These are phyloP conservation scores for Cercophora newfieldiana DNA, from an alignment of 495 filamentous ascomycete genomes.

Conservation along the genomic window DNA sequence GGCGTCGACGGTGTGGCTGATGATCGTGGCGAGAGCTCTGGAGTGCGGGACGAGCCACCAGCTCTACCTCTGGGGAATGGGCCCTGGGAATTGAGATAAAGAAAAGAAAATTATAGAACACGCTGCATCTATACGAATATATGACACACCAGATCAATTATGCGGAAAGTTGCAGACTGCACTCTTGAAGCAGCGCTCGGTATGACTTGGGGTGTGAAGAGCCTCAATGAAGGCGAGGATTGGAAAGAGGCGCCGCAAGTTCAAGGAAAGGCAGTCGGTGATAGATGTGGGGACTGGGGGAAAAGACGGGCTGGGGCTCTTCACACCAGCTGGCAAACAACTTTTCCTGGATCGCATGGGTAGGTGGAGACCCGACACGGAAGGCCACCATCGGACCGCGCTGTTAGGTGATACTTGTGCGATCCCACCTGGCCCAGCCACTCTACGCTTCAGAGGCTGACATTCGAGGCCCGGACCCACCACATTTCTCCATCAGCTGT, in stretches of 20 bases:
- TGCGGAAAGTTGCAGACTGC: not conserved
- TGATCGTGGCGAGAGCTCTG: constrained; percentile 52
- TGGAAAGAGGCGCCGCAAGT: constrained; percentile 6
- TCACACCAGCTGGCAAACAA: constrained; percentile 3
- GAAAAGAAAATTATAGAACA: not conserved
- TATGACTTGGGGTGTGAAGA: constrained; percentile 7
- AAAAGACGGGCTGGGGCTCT: constrained; percentile 11
- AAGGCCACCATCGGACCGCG: not conserved
- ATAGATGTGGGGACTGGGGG: not conserved
- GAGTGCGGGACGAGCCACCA: constrained; percentile 4
- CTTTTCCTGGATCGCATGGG: too few species aligned
- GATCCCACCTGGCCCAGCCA: constrained; percentile 1
- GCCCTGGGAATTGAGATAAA: not conserved
- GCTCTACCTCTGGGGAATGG: not conserved
- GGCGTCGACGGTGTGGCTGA: constrained; percentile 51
- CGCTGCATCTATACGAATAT: not conserved
- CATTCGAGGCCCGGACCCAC: not conserved
- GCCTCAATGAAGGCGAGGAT: constrained; percentile 14
- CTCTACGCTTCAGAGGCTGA: not conserved
- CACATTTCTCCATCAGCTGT: constrained; percentile 1
- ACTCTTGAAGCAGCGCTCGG: not conserved
- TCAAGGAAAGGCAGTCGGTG: not conserved
- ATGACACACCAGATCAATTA: constrained; percentile 1
- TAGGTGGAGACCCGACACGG: not conserved
- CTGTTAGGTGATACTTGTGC: constrained; percentile 12